phyloP scores from a whole-genome alignment of 805 yeast genomes.

The Kodamaea laetipori region DNA sequence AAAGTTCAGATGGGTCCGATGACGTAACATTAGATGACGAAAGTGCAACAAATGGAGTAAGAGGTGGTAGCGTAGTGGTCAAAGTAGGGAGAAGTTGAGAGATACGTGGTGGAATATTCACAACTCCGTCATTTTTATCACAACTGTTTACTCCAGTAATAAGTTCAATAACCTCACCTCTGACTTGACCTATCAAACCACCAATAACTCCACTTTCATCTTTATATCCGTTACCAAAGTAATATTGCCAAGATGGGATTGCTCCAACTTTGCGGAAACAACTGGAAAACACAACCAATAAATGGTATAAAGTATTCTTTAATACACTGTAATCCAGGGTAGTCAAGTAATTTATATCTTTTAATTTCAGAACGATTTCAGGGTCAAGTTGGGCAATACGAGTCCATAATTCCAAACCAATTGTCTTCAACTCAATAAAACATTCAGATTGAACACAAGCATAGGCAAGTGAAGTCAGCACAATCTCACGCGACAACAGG shows the following conservation, averaged over 20 bases:
- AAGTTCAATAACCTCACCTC: conserved; percentile 1
- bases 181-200: neutral
- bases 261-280: conserved; percentile 7
- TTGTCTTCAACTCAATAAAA: conserved; percentile 34
- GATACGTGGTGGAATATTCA: conserved; percentile 6
- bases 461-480: conserved; percentile 44
- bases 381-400: conserved; percentile 21
- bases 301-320: conserved; percentile 45
- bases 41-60: neutral
- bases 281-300: conserved; percentile 40
- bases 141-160: neutral
- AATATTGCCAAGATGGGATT: conserved; percentile 38
- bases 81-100: conserved; percentile 7
- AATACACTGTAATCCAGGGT: conserved; percentile 38
- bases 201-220: neutral
- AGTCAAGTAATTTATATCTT: conserved; percentile 28
- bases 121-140: neutral
- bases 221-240: conserved; percentile 14
- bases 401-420: conserved; percentile 26
- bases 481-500: conserved; percentile 25
- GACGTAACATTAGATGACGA: conserved; percentile 22
- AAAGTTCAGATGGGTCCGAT: conserved; percentile 4
- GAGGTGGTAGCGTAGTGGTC: conserved; percentile 1
- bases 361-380: conserved; percentile 17
- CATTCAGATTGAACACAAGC: conserved; percentile 57